Evolutionary conservation across 371 early-diverging fungal species (phyloP).

Genomic region (Batrachochytrium dendrobatidis): DNA sequence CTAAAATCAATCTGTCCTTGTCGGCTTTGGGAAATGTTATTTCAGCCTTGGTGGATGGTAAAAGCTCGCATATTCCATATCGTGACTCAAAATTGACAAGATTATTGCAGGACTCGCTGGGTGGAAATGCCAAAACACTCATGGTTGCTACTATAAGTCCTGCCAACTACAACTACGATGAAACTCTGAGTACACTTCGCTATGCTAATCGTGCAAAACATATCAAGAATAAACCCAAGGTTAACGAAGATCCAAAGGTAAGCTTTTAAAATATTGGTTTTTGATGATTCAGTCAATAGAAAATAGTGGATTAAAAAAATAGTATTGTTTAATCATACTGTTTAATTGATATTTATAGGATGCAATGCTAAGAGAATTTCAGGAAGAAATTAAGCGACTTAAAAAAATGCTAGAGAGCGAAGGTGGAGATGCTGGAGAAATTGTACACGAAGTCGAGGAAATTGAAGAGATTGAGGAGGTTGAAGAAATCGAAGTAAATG

Average conservation of each 20-base stretch:
- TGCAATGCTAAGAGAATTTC: conserved; percentile 55
- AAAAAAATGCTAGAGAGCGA: conserved; percentile 39
- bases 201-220: conserved; percentile 94
- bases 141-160: conserved; percentile 58
- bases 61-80: conserved; percentile 54
- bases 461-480: conserved; percentile 40
- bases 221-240: conserved; percentile 86
- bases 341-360: conserved; percentile 28
- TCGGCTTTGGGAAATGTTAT: conserved; percentile 64
- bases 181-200: conserved; percentile 82
- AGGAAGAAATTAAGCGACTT: conserved; percentile 52
- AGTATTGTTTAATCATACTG: background rate
- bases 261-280: conserved; percentile 6
- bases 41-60: conserved; percentile 54
- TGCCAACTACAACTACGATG: conserved; percentile 49
- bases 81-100: conserved; percentile 65
- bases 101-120: conserved; percentile 58
- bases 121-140: conserved; percentile 56
- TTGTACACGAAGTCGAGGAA: conserved; percentile 35
- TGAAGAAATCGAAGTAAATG: conserved; percentile 26
- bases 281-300: too few species aligned
- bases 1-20: conserved; percentile 61
- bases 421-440: conserved; percentile 22
- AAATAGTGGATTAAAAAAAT: too few species aligned
- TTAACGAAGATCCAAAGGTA: conserved; percentile 65